Evolutionary conservation across 1,139 yeast genomes (phyloP).

Genomic region (Saccharomyces pastorianus): DNA sequence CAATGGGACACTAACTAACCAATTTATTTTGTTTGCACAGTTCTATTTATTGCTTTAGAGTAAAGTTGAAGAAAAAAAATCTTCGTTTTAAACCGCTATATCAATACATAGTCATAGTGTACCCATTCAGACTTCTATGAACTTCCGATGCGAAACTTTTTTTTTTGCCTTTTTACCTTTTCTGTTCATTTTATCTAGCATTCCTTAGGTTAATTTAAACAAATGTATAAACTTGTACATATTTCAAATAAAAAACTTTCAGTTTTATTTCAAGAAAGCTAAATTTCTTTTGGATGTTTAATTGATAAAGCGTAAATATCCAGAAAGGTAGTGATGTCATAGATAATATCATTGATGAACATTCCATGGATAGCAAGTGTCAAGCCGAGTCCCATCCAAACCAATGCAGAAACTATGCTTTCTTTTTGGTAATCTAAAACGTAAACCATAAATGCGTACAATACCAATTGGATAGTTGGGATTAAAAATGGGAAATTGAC

Average conservation of each 20-base stretch:
- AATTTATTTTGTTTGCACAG: not conserved
- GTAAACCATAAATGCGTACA: conserved; percentile 36
- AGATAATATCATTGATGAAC: conserved; percentile 74
- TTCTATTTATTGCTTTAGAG: not conserved
- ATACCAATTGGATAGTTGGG: conserved; percentile 50
- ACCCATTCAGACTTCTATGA: not conserved
- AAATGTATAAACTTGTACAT: conserved; percentile 15
- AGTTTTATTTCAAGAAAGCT: conserved; percentile 1
- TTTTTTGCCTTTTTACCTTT: conserved; percentile 2
- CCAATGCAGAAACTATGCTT: conserved; percentile 40
- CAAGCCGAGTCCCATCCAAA: conserved; percentile 71
- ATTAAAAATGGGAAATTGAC: conserved; percentile 61
- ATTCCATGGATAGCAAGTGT: conserved; percentile 69
- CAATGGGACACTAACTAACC: not conserved
- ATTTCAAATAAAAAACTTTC: conserved; percentile 8
- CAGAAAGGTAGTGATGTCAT: conserved; percentile 71
- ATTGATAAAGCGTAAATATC: conserved; percentile 82
- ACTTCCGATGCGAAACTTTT: not conserved
- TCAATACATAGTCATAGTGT: not conserved
- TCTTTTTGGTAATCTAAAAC: conserved; percentile 37
- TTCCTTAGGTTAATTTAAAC: not conserved
- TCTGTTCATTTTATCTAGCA: conserved; percentile 2
- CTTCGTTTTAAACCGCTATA: not conserved
- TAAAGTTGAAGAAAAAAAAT: not conserved
- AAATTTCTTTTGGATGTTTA: conserved; percentile 60